phyloP scores from a whole-genome alignment of 1,284 basidiomycete genomes.

The Cryptococcus jaspeensis region DNA sequence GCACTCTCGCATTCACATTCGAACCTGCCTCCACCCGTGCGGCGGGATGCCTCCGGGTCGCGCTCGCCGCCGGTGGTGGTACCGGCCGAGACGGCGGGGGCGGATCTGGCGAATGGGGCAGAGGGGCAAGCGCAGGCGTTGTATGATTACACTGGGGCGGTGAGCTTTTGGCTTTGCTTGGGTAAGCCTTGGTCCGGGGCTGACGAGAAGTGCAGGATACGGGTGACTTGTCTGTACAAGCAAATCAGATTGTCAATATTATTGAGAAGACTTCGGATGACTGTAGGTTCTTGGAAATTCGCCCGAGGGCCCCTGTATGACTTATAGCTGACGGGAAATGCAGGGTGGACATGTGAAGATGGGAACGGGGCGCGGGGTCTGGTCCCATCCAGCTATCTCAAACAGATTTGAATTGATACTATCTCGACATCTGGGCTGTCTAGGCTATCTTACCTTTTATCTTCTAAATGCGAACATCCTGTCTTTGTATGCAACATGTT shows the following conservation, averaged over 20 bases:
- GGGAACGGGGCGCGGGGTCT: slow-evolving; percentile 40
- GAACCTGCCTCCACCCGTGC: slow-evolving; percentile 22
- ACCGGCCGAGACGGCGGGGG: neutral
- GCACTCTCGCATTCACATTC: slow-evolving; percentile 12
- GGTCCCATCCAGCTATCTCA: slow-evolving; percentile 45
- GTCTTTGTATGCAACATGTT: too few relatives aligned
- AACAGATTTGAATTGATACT: slow-evolving; percentile 8
- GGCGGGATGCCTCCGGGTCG: slow-evolving; percentile 13
- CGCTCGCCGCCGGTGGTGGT: neutral
- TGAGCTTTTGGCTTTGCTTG: slow-evolving; percentile 14
- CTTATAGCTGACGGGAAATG: neutral
- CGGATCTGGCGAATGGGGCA: neutral
- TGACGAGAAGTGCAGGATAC: slow-evolving; percentile 28
- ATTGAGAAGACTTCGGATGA: slow-evolving; percentile 44
- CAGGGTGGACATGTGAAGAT: slow-evolving; percentile 51
- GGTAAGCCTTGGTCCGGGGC: neutral
- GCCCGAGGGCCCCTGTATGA: too few relatives aligned
- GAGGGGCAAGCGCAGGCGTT: slow-evolving; percentile 40
- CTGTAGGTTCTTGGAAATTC: slow-evolving; percentile 28
- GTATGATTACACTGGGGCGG: slow-evolving; percentile 43
- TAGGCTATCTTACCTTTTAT: too few relatives aligned
- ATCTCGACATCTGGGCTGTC: too few relatives aligned
- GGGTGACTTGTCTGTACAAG: slow-evolving; percentile 37
- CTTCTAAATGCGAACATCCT: too few relatives aligned
- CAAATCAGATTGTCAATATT: slow-evolving; percentile 43